phyloP scores from a whole-genome alignment of 192 early-diverging fungal genomes.

The Podila horticola region DNA sequence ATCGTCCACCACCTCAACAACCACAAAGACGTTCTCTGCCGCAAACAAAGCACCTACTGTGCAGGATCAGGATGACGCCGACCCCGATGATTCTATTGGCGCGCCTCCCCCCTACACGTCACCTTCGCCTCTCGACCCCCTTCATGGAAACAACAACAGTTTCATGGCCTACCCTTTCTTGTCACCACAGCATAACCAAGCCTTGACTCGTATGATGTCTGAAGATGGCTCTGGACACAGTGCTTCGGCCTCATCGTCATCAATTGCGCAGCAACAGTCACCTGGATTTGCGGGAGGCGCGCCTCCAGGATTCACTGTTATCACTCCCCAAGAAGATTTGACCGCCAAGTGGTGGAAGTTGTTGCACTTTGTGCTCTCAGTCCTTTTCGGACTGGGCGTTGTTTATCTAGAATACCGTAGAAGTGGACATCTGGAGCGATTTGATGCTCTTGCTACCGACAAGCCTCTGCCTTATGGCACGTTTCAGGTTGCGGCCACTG shows the following conservation, averaged over 20 bases:
- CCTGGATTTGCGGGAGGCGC: slow-evolving; percentile 18
- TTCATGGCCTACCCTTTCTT: slow-evolving; percentile 30
- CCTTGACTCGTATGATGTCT: slow-evolving; percentile 34
- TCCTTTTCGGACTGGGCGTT: slow-evolving; percentile 52
- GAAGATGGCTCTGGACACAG: slow-evolving; percentile 13
- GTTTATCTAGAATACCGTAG: slow-evolving; percentile 48
- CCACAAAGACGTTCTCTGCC: not conserved
- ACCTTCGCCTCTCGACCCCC: slow-evolving; percentile 9
- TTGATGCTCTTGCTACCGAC: slow-evolving; percentile 29
- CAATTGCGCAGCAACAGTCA: slow-evolving; percentile 14
- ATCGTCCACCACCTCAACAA: not conserved
- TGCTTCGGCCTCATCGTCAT: slow-evolving; percentile 5
- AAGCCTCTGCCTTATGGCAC: slow-evolving; percentile 39
- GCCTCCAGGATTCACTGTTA: slow-evolving; percentile 49
- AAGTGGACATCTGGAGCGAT: slow-evolving; percentile 33
- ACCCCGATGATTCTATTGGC: slow-evolving; percentile 60
- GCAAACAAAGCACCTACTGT: slow-evolving; percentile 10
- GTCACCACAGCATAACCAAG: slow-evolving; percentile 27
- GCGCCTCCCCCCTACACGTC: slow-evolving; percentile 37
- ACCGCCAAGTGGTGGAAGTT: slow-evolving; percentile 61
- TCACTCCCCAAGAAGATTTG: slow-evolving; percentile 42
- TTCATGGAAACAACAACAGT: slow-evolving; percentile 7
- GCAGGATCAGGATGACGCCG: slow-evolving; percentile 44
- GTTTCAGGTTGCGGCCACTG: slow-evolving; percentile 24
- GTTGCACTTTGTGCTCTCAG: slow-evolving; percentile 57